Evolutionary conservation across 2,329 filamentous ascomycete genomes (phyloP), one percentile per base, ranked within the genome.

Genomic region (Nakataea oryzae): DNA sequence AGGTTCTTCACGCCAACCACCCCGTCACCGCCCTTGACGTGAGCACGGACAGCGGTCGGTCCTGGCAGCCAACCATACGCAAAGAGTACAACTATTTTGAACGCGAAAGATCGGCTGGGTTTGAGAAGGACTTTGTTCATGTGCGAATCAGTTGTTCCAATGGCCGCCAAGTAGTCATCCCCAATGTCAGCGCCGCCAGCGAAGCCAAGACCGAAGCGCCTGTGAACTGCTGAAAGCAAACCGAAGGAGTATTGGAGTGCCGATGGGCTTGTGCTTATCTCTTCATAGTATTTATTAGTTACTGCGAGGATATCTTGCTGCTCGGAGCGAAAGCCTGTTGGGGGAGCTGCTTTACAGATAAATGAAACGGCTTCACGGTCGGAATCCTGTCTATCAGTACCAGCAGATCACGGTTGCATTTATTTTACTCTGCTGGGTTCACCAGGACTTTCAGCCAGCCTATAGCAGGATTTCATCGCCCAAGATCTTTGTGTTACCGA

Each of bases 1-100:
- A 89, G 71, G 84, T 88, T 56, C 76, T 86, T 67, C 87, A 88
- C 72, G 74, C 81, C 67, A 86, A 85, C 70, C 76, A 82, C 64
- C 77, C 78, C 21, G 78, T 88, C 55, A 67, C 75, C 60, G 78
- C 74, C 65, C 75, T 88, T 27, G 84, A 88, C 66, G 84, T 87
- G 63, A 84, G 81, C 63, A 83, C 77, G n/a, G 81, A 88, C 67
- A 78, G 81, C 13, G 85, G 85, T 24, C 77, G 67, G 61, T 82
- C 80, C 17, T 88, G 84, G 85, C 70, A 79, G 70, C 59, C 70
- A n/a, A 86, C 85, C 0, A 76, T 74, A 2, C 76, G 86, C 59
- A 71, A 77, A 62, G 72, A 74, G 30, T 85, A 85, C 70, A 83
- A 88, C 76, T 88, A 79, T 74, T 88, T 88, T 57, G 80, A 87